A percentile compares a stretch with the other conserved stretches of the same genome.
Conservation (phyloP, 2,329 filamentous ascomycete species). For the Diaporthe sp. region DNA sequence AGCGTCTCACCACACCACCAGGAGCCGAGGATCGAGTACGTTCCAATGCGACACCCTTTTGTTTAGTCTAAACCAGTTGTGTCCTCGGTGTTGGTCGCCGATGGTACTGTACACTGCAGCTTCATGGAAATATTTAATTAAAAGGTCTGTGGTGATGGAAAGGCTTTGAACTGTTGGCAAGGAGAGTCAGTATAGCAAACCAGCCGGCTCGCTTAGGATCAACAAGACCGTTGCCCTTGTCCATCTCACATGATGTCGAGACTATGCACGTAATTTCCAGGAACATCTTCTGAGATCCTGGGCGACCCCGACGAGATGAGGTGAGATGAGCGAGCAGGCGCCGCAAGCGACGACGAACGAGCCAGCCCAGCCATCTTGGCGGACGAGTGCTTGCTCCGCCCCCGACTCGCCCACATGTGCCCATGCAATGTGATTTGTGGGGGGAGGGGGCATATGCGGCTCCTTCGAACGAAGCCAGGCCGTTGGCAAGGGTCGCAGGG, state of each 20-base stretch:
- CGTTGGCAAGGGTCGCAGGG: background rate
- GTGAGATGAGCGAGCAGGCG: background rate
- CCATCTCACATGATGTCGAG: conserved; percentile 21
- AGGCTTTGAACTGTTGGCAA: background rate
- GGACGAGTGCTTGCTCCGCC: background rate
- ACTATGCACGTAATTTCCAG: conserved; percentile 11
- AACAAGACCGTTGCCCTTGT: background rate
- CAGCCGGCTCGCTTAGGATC: background rate
- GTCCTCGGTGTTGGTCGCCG: background rate
- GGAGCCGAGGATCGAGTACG: background rate
- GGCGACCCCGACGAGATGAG: background rate
- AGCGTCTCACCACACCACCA: conserved; percentile 17
- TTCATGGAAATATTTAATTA: background rate
- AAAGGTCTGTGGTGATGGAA: background rate
- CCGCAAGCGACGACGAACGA: background rate
- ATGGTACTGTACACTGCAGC: background rate
- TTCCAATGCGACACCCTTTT: conserved; percentile 5
- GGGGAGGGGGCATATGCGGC: conserved; percentile 19
- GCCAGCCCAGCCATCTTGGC: background rate
- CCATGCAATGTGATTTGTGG: conserved; percentile 25
- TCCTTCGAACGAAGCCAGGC: background rate
- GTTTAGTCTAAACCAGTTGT: background rate
- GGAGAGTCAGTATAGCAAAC: background rate
- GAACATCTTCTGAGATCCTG: background rate
- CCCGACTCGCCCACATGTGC: background rate